Percentiles rank a stretch among this genome's conserved stretches.
These are phyloP conservation scores for Abrus precatorius DNA, from an alignment of 306 rosid genomes.

Conservation along the genomic window DNA sequence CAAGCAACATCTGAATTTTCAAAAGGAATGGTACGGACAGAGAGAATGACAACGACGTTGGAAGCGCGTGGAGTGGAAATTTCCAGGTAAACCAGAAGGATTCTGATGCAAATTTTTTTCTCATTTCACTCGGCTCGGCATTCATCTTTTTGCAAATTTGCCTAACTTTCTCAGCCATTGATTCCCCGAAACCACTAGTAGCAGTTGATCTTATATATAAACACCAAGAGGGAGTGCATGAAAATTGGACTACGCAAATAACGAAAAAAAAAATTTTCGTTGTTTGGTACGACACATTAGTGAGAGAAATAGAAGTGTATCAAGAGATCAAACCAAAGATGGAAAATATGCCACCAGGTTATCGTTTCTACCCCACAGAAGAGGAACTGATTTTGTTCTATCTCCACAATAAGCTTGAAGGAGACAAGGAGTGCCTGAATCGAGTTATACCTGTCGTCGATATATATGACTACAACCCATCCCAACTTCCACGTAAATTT, in stretches of 20 bases:
- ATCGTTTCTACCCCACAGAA: conserved; percentile 89
- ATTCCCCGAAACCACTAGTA: conserved; percentile 40
- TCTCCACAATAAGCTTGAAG: conserved; percentile 71
- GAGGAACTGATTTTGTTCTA: conserved; percentile 80
- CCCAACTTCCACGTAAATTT: conserved; percentile 80
- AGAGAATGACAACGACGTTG: not conserved
- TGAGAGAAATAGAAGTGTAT: not conserved
- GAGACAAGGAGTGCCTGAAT: conserved; percentile 58
- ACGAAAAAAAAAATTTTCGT: too few species aligned
- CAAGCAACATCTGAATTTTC: conserved; percentile 15
- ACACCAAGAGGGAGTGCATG: not conserved
- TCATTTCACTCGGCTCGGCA: conserved; percentile 42
- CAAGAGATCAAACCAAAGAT: conserved; percentile 29
- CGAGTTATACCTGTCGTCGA: conserved; percentile 70
- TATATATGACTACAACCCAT: conserved; percentile 73
- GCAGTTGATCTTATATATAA: not conserved
- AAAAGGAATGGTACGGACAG: conserved; percentile 32
- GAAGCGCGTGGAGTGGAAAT: conserved; percentile 59
- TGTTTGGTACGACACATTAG: not conserved
- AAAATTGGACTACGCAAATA: not conserved
- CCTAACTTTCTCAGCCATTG: conserved; percentile 49
- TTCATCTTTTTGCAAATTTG: conserved; percentile 29
- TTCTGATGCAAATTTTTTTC: not conserved
- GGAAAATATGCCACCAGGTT: conserved; percentile 77
- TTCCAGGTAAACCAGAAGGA: conserved; percentile 39